A percentile compares a stretch with the other conserved stretches of the same genome.
Evolutionary conservation across 352 stramenopile species (phyloP).

Genomic region (Peronosclerospora sorghi): DNA sequence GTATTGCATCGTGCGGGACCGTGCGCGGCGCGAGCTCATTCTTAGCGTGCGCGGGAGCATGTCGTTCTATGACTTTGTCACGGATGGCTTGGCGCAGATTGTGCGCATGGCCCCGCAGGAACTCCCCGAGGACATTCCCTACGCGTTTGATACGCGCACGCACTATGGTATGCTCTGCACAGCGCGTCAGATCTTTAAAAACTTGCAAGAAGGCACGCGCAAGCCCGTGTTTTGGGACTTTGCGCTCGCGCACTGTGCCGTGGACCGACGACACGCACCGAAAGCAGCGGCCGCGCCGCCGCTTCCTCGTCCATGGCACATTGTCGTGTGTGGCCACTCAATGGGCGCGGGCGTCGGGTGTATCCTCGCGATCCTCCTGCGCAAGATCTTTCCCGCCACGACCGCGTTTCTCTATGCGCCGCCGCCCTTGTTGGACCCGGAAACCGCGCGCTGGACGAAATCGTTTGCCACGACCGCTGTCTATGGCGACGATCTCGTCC

Average conservation of each 20-base stretch:
- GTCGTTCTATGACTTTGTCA: slow-evolving; percentile 74
- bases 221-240: slow-evolving; percentile 64
- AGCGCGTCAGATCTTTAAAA: slow-evolving; percentile 43
- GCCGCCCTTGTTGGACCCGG: slow-evolving; percentile 52
- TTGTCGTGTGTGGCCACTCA: slow-evolving; percentile 74
- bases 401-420: slow-evolving; percentile 54
- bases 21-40: slow-evolving; percentile 48
- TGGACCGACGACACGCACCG: slow-evolving; percentile 3
- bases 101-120: slow-evolving; percentile 47
- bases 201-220: slow-evolving; percentile 45
- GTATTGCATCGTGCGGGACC: slow-evolving; percentile 68
- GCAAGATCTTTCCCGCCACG: slow-evolving; percentile 39
- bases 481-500: slow-evolving; percentile 64
- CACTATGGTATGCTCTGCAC: slow-evolving; percentile 70
- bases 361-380: slow-evolving; percentile 55
- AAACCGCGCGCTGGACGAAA: slow-evolving; percentile 47
- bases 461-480: slow-evolving; percentile 55
- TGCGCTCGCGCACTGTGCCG: slow-evolving; percentile 35
- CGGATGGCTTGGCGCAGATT: slow-evolving; percentile 55
- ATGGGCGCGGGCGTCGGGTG: slow-evolving; percentile 69
- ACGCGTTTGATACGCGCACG: slow-evolving; percentile 33
- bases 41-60: slow-evolving; percentile 64
- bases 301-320: no score
- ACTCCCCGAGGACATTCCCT: slow-evolving; percentile 38
- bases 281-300: slow-evolving; percentile 13